These are phyloP conservation scores for Colletotrichum aenigma DNA, from an alignment of 2,329 filamentous ascomycete genomes.

Conservation along the genomic window DNA sequence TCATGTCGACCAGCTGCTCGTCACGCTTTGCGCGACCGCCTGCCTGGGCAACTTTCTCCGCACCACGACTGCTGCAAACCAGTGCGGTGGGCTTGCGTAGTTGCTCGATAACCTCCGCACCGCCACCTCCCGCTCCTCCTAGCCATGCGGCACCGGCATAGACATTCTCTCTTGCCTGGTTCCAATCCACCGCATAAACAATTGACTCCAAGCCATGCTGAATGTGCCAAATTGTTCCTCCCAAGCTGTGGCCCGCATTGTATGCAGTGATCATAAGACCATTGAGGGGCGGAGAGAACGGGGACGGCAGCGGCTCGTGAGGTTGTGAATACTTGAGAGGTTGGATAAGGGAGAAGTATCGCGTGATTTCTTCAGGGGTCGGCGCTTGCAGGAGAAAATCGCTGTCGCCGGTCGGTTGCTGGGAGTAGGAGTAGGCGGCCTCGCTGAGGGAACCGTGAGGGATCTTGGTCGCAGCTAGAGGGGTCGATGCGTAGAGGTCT, in stretches of 20 bases:
- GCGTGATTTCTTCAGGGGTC: constrained; percentile 84
- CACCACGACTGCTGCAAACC: constrained; percentile 86
- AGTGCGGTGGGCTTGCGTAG: constrained; percentile 91
- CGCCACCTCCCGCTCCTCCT: constrained; percentile 77
- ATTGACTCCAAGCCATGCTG: constrained; percentile 96
- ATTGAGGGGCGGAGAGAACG: constrained; percentile 87
- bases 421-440: constrained; percentile 56
- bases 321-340: constrained; percentile 97
- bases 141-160: constrained; percentile 94
- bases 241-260: constrained; percentile 93
- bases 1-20: constrained; percentile 81
- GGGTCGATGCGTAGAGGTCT: constrained; percentile 89
- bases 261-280: constrained; percentile 95
- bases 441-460: constrained; percentile 75
- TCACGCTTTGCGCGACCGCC: constrained; percentile 83
- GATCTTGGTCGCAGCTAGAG: constrained; percentile 85
- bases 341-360: constrained; percentile 89
- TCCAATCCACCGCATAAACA: constrained; percentile 98
- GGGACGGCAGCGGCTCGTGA: constrained; percentile 84
- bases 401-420: constrained; percentile 51
- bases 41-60: constrained; percentile 71
- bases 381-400: constrained; percentile 72
- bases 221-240: constrained; percentile 98
- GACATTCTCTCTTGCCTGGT: constrained; percentile 95
- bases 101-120: constrained; percentile 91